Evolutionary conservation across 1,284 basidiomycete genomes (phyloP).

Genomic region (Pseudozyma thailandica): DNA sequence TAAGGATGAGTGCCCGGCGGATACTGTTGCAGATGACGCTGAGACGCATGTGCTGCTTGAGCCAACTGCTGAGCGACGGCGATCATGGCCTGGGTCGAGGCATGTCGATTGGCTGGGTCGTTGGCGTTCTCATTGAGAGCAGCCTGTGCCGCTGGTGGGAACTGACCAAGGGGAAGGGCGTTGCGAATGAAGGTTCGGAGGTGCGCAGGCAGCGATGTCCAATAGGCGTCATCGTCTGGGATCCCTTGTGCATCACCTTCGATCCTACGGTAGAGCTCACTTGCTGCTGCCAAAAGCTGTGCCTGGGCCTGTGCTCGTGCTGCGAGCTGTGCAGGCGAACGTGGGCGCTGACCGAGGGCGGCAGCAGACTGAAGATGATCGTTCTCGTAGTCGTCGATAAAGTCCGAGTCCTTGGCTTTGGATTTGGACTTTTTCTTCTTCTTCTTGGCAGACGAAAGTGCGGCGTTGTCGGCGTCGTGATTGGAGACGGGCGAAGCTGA

Average conservation of each 20-base stretch:
- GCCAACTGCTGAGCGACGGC: constrained; percentile 68
- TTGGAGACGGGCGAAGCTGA: constrained; percentile 36
- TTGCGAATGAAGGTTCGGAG: constrained; percentile 73
- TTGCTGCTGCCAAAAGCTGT: constrained; percentile 64
- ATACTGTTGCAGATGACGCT: constrained; percentile 59
- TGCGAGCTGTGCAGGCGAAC: constrained; percentile 46
- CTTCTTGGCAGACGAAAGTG: constrained; percentile 52
- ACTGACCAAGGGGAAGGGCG: constrained; percentile 71
- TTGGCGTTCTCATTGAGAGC: constrained; percentile 50
- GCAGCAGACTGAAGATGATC: constrained; percentile 44
- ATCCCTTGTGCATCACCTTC: constrained; percentile 65
- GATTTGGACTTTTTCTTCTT: constrained; percentile 64
- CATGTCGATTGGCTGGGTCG: constrained; percentile 58
- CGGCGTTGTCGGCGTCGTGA: constrained; percentile 33
- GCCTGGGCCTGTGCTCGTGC: constrained; percentile 64
- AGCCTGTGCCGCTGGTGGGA: constrained; percentile 54
- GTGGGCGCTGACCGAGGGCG: constrained; percentile 36
- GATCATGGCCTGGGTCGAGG: constrained; percentile 67
- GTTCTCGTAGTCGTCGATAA: constrained; percentile 41
- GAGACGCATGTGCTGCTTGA: constrained; percentile 65
- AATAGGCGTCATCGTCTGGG: constrained; percentile 73
- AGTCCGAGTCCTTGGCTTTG: constrained; percentile 51
- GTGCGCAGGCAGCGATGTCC: constrained; percentile 73
- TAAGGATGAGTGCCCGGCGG: constrained; percentile 56
- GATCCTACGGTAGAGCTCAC: constrained; percentile 66